phyloP scores from a whole-genome alignment of 148 eudicot species.

The Hydrangea macrophylla region DNA sequence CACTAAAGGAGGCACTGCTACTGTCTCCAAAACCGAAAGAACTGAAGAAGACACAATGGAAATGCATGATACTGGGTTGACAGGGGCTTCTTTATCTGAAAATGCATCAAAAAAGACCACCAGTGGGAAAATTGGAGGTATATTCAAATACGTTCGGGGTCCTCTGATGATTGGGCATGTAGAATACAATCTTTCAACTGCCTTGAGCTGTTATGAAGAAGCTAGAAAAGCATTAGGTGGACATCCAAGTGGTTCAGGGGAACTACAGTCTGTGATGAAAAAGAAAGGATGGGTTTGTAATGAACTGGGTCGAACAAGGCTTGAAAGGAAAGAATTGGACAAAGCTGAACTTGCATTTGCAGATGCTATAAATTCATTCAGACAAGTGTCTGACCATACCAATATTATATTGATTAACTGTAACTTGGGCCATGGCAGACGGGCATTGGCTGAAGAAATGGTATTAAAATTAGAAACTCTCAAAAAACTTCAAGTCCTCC shows the following conservation, averaged over 20 bases:
- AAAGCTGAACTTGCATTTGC: slow-evolving; percentile 81
- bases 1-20: slow-evolving; percentile 16
- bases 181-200: slow-evolving; percentile 57
- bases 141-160: slow-evolving; percentile 69
- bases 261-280: slow-evolving; percentile 59
- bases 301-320: slow-evolving; percentile 78
- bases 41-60: slow-evolving; percentile 10
- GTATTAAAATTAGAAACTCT: slow-evolving; percentile 53
- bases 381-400: slow-evolving; percentile 72
- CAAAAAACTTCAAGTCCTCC: slow-evolving; percentile 44
- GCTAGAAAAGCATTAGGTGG: slow-evolving; percentile 62
- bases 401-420: slow-evolving; percentile 81
- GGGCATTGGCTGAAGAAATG: slow-evolving; percentile 83
- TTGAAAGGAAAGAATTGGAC: slow-evolving; percentile 63
- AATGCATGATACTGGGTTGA: slow-evolving; percentile 12
- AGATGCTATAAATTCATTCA: slow-evolving; percentile 77
- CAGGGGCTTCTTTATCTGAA: slow-evolving; percentile 23
- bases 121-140: slow-evolving; percentile 66
- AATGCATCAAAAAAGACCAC: slow-evolving; percentile 30
- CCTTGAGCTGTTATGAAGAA: slow-evolving; percentile 71
- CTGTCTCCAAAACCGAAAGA: slow-evolving; percentile 15
- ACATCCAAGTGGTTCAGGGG: slow-evolving; percentile 40
- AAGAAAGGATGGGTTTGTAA: slow-evolving; percentile 99
- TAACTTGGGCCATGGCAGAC: slow-evolving; percentile 91
- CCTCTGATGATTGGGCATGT: slow-evolving; percentile 40